Evolutionary conservation across 768 basidiomycete species (phyloP).

Genomic region (Tylopilus sp.): DNA sequence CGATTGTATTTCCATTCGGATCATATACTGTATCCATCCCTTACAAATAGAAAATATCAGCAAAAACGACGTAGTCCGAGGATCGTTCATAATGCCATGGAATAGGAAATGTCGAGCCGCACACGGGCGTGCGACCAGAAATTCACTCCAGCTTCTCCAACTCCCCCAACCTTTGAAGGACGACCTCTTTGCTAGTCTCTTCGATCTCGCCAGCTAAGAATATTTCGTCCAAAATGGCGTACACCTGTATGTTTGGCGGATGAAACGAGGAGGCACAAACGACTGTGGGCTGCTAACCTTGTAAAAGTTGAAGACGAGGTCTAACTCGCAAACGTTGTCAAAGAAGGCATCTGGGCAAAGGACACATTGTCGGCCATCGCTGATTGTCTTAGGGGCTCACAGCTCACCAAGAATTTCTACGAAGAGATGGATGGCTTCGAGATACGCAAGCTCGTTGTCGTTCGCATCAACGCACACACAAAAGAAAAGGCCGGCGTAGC

Average conservation of each 20-base stretch:
- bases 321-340: constrained; percentile 97
- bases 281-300: constrained; percentile 50
- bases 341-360: constrained; percentile 82
- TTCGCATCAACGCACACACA: constrained; percentile 97
- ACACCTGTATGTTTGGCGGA: constrained; percentile 55
- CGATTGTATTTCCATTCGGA: neutral
- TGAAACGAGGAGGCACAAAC: constrained; percentile 4
- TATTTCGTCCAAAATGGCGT: constrained; percentile 96
- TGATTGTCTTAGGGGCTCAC: neutral
- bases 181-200: constrained; percentile 97
- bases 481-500: constrained; percentile 98
- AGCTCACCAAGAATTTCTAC: constrained; percentile 91
- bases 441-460: constrained; percentile 95
- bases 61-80: constrained; percentile 7
- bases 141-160: constrained; percentile 86
- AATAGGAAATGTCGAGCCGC: constrained; percentile 6
- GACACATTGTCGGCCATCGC: neutral
- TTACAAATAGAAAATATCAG: constrained; percentile 12
- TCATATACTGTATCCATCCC: neutral
- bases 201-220: constrained; percentile 98
- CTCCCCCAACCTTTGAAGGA: constrained; percentile 84
- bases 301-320: constrained; percentile 98
- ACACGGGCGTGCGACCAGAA: constrained; percentile 4
- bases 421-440: constrained; percentile 97
- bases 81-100: constrained; percentile 4